A percentile compares a stretch with the other conserved stretches of the same genome.
phyloP scores from a whole-genome alignment of 2,329 filamentous ascomycete genomes.

The Hyphodiscus sp. region DNA sequence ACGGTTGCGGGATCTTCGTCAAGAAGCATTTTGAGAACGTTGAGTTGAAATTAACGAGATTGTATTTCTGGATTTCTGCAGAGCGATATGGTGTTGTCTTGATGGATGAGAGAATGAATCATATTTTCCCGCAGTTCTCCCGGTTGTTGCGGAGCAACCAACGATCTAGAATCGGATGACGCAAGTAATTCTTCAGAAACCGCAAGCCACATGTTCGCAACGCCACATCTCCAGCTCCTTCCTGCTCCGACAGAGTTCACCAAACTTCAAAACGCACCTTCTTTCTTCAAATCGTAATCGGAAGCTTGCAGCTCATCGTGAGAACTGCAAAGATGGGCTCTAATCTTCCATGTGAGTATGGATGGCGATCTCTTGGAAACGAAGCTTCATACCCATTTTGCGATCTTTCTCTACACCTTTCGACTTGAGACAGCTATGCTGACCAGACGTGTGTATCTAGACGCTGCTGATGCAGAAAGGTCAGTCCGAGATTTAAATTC shows the following conservation, averaged over 20 bases:
- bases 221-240: constrained; percentile 5
- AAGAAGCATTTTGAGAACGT: constrained; percentile 67
- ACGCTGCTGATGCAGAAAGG: constrained; percentile 97
- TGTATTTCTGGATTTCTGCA: not conserved
- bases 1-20: constrained; percentile 88
- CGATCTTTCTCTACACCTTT: constrained; percentile 20
- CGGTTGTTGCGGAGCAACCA: constrained; percentile 3
- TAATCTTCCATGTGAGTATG: constrained; percentile 33
- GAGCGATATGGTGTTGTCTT: not conserved
- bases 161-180: not conserved
- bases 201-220: constrained; percentile 12
- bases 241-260: constrained; percentile 4
- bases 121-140: not conserved
- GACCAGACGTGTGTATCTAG: constrained; percentile 42
- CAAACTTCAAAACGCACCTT: constrained; percentile 15
- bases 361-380: constrained; percentile 19
- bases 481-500: constrained; percentile 35
- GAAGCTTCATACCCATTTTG: constrained; percentile 20
- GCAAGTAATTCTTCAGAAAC: not conserved
- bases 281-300: constrained; percentile 5
- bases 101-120: not conserved
- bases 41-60: not conserved
- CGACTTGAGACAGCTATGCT: constrained; percentile 25
- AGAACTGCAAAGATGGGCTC: constrained; percentile 23
- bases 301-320: constrained; percentile 1